These are phyloP conservation scores for Xenosphaeropsis pyriputrescens DNA, from an alignment of 2,329 filamentous ascomycete species.

Conservation along the genomic window DNA sequence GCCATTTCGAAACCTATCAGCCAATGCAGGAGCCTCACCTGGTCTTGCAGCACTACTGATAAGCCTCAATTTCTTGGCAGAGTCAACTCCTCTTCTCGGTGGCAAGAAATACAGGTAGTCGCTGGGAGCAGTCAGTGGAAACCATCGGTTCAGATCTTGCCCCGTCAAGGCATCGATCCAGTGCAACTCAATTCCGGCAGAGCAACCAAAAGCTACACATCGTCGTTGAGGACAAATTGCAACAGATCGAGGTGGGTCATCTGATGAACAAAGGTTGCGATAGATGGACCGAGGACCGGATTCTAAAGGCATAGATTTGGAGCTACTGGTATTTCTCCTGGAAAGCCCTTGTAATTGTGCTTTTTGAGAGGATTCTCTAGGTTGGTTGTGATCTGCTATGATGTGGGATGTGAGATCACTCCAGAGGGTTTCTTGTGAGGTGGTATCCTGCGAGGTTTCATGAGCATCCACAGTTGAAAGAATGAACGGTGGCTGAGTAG, in stretches of 20 bases:
- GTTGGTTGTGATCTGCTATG: not conserved
- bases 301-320: conserved; percentile 15
- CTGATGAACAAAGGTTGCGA: conserved; percentile 38
- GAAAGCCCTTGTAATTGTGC: not conserved
- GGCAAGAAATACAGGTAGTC: conserved; percentile 47
- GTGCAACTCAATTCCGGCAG: conserved; percentile 46
- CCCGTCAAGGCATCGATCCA: conserved; percentile 33
- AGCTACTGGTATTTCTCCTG: not conserved
- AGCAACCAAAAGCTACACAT: conserved; percentile 51
- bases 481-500: not conserved
- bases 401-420: not conserved
- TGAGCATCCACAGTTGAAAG: not conserved
- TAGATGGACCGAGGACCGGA: conserved; percentile 19
- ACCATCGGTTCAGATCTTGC: conserved; percentile 36
- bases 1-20: conserved; percentile 7
- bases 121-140: conserved; percentile 35
- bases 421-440: not conserved
- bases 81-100: conserved; percentile 32
- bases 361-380: not conserved
- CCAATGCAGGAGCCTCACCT: conserved; percentile 12
- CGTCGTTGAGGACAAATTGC: conserved; percentile 49
- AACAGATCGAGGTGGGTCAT: conserved; percentile 50
- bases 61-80: conserved; percentile 39
- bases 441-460: not conserved
- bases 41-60: conserved; percentile 44